A percentile compares a stretch with the other conserved stretches of the same genome.
Evolutionary conservation across 805 yeast genomes (phyloP).

Genomic region (Saturnispora halmiae): DNA sequence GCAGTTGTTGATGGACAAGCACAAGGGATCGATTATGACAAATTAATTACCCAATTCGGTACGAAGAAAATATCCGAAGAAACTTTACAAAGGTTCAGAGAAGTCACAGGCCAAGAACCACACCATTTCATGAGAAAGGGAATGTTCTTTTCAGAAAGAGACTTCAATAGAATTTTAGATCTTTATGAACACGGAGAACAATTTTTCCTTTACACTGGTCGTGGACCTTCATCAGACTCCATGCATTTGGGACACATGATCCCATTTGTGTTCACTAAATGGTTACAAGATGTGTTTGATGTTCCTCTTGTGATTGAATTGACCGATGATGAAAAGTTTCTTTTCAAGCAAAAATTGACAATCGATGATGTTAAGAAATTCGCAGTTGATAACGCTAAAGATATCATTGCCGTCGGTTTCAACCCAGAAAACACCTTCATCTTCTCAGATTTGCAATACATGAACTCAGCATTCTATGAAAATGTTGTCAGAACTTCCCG

Average conservation of each 20-base stretch:
- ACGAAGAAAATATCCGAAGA: slow-evolving; percentile 64
- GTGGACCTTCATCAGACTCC: slow-evolving; percentile 92
- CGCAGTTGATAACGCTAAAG: slow-evolving; percentile 79
- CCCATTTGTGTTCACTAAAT: slow-evolving; percentile 90
- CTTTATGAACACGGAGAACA: slow-evolving; percentile 91
- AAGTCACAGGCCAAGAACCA: slow-evolving; percentile 82
- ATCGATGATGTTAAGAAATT: slow-evolving; percentile 80
- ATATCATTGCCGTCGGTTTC: slow-evolving; percentile 89
- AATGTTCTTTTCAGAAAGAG: slow-evolving; percentile 86
- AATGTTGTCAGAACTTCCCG: slow-evolving; percentile 87
- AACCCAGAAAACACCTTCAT: slow-evolving; percentile 91
- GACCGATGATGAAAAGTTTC: slow-evolving; percentile 94
- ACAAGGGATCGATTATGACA: slow-evolving; percentile 88
- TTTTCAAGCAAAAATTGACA: slow-evolving; percentile 84
- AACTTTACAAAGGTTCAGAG: slow-evolving; percentile 63
- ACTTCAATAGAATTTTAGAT: slow-evolving; percentile 67
- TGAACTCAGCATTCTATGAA: slow-evolving; percentile 91
- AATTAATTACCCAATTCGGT: slow-evolving; percentile 80
- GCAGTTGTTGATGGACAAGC: slow-evolving; percentile 91
- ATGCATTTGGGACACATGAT: slow-evolving; percentile 97
- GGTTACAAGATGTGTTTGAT: slow-evolving; percentile 97
- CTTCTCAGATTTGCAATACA: slow-evolving; percentile 84
- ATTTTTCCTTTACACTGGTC: slow-evolving; percentile 90
- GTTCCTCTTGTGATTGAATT: slow-evolving; percentile 89
- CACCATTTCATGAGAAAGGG: slow-evolving; percentile 89